Evolutionary conservation across 306 rosid species (phyloP), one percentile per base, ranked within the genome.

Genomic region (Quercus bicolor): DNA sequence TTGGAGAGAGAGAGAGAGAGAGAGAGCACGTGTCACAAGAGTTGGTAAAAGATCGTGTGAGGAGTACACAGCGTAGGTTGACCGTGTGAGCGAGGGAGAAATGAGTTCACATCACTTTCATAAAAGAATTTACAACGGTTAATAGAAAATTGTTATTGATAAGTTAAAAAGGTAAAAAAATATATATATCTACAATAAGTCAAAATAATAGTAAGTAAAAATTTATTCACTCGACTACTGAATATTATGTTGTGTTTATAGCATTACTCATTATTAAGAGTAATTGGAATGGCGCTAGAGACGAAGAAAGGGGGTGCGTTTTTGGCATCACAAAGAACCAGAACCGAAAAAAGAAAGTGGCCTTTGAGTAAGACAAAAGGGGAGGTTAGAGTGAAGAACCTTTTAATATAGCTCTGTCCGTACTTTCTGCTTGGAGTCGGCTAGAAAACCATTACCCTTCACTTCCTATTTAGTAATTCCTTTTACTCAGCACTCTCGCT

Each of bases 21-120:
- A 71, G 62, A 12, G 54, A 77, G 82, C 85, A 87, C 88, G 87
- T 87, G 91, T 85, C 87, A 55, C 31, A 53, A 77, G 85, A 11
- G 56, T 29, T 75, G 53, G 10, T 45, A 18, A 64, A 12, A 52
- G 72, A 21, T 72, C 57, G 33, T 74, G 80, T 48, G 62, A 16
- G 33, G 57, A 75, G 74, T 51, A 64, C 26, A 37, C 1, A 40
- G 18, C 61, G 77, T 40, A 18, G 73, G 75, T 77, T 80, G 87
- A 84, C 85, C 76, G 69, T 74, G 56, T 19, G 48, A 56, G 70
- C 33, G 2, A 48, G 53, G 3, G 4, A 48, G 16, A 0, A 48
- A 33, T 70, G n/a, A 76, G 73, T 56, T 0, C 0, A 0, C 0
- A 0, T 0, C 0, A 33, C 0, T 40, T 0, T 8, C 1, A 7